Percentiles rank a stretch among this genome's conserved stretches.
phyloP scores from a whole-genome alignment of 495 filamentous ascomycete genomes.

The Physcia stellaris region DNA sequence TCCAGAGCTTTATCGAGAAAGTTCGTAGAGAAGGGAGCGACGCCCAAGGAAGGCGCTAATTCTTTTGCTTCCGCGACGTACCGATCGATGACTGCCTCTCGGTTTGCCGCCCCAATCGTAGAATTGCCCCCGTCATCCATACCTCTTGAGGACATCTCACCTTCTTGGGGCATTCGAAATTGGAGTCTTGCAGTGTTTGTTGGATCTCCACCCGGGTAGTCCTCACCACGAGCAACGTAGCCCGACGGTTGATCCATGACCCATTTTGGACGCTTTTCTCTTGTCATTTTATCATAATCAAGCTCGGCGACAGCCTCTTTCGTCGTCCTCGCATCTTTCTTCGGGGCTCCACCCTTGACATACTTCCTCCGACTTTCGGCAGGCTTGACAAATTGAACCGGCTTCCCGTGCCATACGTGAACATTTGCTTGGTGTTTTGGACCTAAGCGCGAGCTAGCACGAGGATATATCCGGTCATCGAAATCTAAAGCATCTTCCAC shows the following conservation, averaged over 20 bases:
- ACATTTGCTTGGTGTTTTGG: slow-evolving; percentile 87
- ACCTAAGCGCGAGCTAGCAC: slow-evolving; percentile 84
- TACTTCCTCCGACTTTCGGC: slow-evolving; percentile 70
- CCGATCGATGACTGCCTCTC: slow-evolving; percentile 47
- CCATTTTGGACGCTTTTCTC: slow-evolving; percentile 78
- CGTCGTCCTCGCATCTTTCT: slow-evolving; percentile 55
- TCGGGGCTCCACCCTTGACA: slow-evolving; percentile 43
- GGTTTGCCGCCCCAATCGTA: slow-evolving; percentile 23
- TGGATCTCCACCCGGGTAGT: slow-evolving; percentile 43
- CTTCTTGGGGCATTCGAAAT: slow-evolving; percentile 38
- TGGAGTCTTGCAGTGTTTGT: slow-evolving; percentile 38
- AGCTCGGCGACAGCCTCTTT: slow-evolving; percentile 67
- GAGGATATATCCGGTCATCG: slow-evolving; percentile 94
- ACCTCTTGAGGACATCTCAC: slow-evolving; percentile 28
- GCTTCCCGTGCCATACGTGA: slow-evolving; percentile 65
- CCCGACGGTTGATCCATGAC: slow-evolving; percentile 81
- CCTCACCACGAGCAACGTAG: slow-evolving; percentile 73
- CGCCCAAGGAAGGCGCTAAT: slow-evolving; percentile 46
- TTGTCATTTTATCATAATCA: slow-evolving; percentile 64
- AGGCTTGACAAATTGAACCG: slow-evolving; percentile 81
- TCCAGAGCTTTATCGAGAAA: slow-evolving; percentile 77
- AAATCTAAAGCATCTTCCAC: slow-evolving; percentile 95
- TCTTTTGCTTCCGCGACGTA: slow-evolving; percentile 59
- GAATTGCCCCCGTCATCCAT: slow-evolving; percentile 32
- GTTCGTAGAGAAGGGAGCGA: slow-evolving; percentile 64